These are phyloP conservation scores for Botrytis fabae DNA, from an alignment of 2,329 filamentous ascomycete species.

Conservation along the genomic window DNA sequence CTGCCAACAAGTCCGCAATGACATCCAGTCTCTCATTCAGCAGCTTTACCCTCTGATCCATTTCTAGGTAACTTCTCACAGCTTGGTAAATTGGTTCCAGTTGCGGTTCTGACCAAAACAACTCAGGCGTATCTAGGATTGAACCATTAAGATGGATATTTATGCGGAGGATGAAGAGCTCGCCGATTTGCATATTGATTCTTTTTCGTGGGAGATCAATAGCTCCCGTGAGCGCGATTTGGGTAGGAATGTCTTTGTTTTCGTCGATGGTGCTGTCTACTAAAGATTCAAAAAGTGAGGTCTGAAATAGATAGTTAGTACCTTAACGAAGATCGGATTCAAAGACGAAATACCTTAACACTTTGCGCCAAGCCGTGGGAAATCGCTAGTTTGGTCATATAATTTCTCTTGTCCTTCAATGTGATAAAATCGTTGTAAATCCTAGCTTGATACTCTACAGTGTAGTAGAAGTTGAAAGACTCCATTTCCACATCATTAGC, in stretches of 20 bases:
- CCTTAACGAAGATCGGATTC: slow-evolving; percentile 11
- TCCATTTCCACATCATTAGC: slow-evolving; percentile 91
- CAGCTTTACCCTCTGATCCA: slow-evolving; percentile 90
- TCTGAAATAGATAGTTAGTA: slow-evolving; percentile 49
- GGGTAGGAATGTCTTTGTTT: slow-evolving; percentile 88
- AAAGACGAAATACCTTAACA: slow-evolving; percentile 66
- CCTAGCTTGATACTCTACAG: slow-evolving; percentile 91
- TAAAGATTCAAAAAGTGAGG: slow-evolving; percentile 92
- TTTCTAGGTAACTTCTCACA: slow-evolving; percentile 92
- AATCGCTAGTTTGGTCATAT: slow-evolving; percentile 97
- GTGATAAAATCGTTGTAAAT: slow-evolving; percentile 99
- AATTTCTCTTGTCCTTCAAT: slow-evolving; percentile 87
- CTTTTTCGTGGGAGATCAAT: slow-evolving; percentile 84
- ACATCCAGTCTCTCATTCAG: slow-evolving; percentile 89
- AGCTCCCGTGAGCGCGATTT: slow-evolving; percentile 90
- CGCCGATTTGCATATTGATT: slow-evolving; percentile 99
- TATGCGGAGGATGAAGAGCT: slow-evolving; percentile 95
- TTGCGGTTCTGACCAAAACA: slow-evolving; percentile 98
- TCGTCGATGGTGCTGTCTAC: slow-evolving; percentile 91
- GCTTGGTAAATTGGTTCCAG: slow-evolving; percentile 95
- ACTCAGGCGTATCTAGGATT: slow-evolving; percentile 91
- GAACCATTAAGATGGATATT: slow-evolving; percentile 98
- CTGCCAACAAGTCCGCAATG: slow-evolving; percentile 87
- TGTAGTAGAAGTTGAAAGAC: slow-evolving; percentile 99
- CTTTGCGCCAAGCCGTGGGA: slow-evolving; percentile 94